phyloP scores from a whole-genome alignment of 371 early-diverging fungal genomes.

The Syncephalastrum sp. region DNA sequence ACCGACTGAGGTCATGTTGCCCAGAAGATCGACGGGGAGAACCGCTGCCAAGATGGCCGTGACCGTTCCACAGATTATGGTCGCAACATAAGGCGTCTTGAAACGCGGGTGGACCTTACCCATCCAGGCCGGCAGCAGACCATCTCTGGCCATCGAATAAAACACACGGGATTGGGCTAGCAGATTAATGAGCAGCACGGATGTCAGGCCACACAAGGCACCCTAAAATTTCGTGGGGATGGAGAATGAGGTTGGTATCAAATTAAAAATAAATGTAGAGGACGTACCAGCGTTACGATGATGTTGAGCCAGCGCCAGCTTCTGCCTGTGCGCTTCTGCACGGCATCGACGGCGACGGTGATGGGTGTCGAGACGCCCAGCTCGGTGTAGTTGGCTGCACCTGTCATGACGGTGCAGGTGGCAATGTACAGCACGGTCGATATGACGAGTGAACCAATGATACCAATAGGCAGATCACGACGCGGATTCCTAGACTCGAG shows the following conservation, averaged over 20 bases:
- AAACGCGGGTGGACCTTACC: conserved; percentile 57
- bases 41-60: conserved; percentile 70
- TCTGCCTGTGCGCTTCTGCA: conserved; percentile 40
- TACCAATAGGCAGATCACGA: conserved; percentile 83
- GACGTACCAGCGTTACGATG: conserved; percentile 51
- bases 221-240: conserved; percentile 26
- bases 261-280: too few relatives aligned
- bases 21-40: conserved; percentile 77
- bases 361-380: conserved; percentile 59
- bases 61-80: conserved; percentile 63
- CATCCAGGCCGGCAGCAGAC: conserved; percentile 72
- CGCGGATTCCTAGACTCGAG: conserved; percentile 81
- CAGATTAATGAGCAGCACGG: conserved; percentile 71
- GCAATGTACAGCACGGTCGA: conserved; percentile 78
- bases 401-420: conserved; percentile 66
- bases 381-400: conserved; percentile 60
- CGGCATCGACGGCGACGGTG: conserved; percentile 54
- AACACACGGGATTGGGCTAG: conserved; percentile 88
- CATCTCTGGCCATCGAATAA: conserved; percentile 82
- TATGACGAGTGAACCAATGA: conserved; percentile 71
- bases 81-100: conserved; percentile 73
- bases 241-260: too few relatives aligned
- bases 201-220: conserved; percentile 74
- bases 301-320: conserved; percentile 64
- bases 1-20: conserved; percentile 82